Percentiles rank a stretch among this genome's conserved stretches.
phyloP scores from a whole-genome alignment of 164 flowering plant species.

The Cinnamomum chago region DNA sequence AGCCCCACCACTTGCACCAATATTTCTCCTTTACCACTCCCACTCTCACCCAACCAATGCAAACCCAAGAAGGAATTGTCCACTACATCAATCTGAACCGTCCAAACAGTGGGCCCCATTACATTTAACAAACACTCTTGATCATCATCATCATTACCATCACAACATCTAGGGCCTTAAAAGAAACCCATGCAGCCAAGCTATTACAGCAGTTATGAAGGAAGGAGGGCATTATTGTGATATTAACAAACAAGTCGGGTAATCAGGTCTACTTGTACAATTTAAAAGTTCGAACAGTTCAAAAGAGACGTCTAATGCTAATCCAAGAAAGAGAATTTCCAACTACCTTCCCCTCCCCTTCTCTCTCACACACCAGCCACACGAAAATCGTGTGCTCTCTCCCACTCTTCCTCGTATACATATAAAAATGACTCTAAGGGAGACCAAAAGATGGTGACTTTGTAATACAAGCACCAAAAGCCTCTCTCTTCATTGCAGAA shows the following conservation, averaged over 20 bases:
- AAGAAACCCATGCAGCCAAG: too few relatives aligned
- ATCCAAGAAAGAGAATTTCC: constrained; percentile 7
- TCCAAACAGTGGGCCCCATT: too few relatives aligned
- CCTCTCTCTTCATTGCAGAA: constrained; percentile 5
- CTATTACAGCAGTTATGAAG: too few relatives aligned
- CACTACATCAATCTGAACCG: too few relatives aligned
- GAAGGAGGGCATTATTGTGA: not conserved
- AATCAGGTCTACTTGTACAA: not conserved
- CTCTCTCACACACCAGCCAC: not conserved
- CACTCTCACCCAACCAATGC: too few relatives aligned
- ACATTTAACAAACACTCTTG: too few relatives aligned
- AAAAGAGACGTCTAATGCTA: constrained; percentile 10
- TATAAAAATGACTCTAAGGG: not conserved
- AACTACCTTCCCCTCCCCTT: constrained; percentile 6
- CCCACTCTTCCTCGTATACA: not conserved
- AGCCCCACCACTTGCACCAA: too few relatives aligned
- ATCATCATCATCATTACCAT: too few relatives aligned
- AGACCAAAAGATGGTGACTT: not conserved
- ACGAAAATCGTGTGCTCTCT: not conserved
- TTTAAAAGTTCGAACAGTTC: constrained; percentile 3
- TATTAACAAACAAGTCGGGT: not conserved
- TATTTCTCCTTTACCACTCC: too few relatives aligned
- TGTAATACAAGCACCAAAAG: not conserved
- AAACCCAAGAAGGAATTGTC: too few relatives aligned
- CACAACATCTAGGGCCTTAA: too few relatives aligned